Evolutionary conservation across 805 yeast genomes (phyloP), one percentile per base, ranked within the genome.

Genomic region (Saitoella complicata): DNA sequence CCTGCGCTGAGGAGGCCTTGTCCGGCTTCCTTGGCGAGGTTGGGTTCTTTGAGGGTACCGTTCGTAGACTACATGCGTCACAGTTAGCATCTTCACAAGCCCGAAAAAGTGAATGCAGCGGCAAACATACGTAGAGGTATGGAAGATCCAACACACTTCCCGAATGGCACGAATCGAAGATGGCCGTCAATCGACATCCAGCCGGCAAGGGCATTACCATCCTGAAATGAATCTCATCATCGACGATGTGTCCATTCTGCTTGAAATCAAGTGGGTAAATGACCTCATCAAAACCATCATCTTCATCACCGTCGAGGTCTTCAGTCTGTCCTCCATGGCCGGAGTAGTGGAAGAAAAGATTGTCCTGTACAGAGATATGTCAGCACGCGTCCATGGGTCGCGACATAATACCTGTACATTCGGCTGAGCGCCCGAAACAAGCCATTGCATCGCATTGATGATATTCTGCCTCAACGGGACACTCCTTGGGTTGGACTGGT

Each of bases 151-250:
- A 60, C 1, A 73, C 88, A 1, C 88, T 74, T 8, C 94, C 94
- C 1, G 88, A 80, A 58, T 84, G 94, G 58, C 94, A 84, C 8
- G 85, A 78, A 61, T 84, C 94, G 53, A 79, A 83, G 47, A 83
- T 63, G 0, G 87, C 86, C 3, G 93, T 83, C 44, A 84, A 64
- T 48, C 87, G 70, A 39, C 79, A 78, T 39, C 94, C 94, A 1
- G 76, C 70, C 9, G 73, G 79, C 51, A 84, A 66, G 1, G 85
- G 74, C 48, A 63, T 66, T 30, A 84, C 93, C 72, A 84, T 61
- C 37, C 76, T 68, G 42, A 69, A 49, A 43, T 37, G 38, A 35
- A 35, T 32, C 31, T 9, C 34, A 60, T 83, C 94, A 59, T 83
- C 94, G 10, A 75, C 69, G 46, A 83, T 70, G 38, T 74, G 75